Evolutionary conservation across 179 eudicot species (phyloP), one percentile per base, ranked within the genome.

Genomic region (Spergularia azorica): DNA sequence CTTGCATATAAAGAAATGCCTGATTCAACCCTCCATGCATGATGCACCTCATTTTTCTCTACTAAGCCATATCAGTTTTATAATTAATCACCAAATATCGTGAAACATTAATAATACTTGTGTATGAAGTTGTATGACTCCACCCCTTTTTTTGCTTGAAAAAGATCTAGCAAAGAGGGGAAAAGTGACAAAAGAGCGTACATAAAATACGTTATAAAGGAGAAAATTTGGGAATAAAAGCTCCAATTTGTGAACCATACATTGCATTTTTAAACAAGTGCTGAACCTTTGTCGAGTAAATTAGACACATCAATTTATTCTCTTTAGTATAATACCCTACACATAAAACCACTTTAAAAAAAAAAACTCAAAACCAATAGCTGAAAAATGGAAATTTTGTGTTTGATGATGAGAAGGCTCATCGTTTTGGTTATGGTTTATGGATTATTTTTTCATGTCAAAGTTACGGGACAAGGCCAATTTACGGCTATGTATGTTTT

Each of bases 401-500:
- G 26, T 38, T 38, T 72, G 62, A 63, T 76, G 38, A 76, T 39
- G 48, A 39, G 10, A 58, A 61, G 41, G 66, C 14, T 63, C 41
- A 69, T 48, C 26, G 18, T 73, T 17, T 9, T 77, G 12, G 38
- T 79, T 65, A 52, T 83, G 26, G 18, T 82, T 75, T 66, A 3
- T 71, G 79, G 66, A 16, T 51, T 79, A 2, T 71, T 65, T 1
- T 26, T 26, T 26, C 61, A n/a, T 59, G 52, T 17, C 52, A 78
- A 50, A 59, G 76, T 76, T 48, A 82, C 38, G 5, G 55, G 76
- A 41, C 87, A 85, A 13, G 65, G 72, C 46, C 92, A 86, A 77
- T 89, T 88, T 70, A 72, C 89, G 16, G 97, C 96, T 1, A 82
- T 92, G 90, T 96, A 76, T 76, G 97, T 92, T 54, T 90, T 89